Evolutionary conservation across 2,329 filamentous ascomycete species (phyloP), one percentile per base, ranked within the genome.

Genomic region (Berkeleyomyces basicola): DNA sequence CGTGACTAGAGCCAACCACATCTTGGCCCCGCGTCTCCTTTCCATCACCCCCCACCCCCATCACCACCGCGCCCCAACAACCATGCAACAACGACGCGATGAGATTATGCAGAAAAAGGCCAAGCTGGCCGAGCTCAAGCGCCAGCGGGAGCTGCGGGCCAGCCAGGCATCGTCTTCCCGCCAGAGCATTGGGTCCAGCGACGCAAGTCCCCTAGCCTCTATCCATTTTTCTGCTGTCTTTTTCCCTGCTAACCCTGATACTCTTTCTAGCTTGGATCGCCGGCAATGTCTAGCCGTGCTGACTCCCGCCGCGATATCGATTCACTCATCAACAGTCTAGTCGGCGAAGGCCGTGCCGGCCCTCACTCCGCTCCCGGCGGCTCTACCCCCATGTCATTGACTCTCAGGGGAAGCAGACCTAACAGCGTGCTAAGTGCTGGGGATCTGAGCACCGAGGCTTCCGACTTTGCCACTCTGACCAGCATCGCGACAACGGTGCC

Each of bases 41-140:
- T 39, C 51, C 33, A 16, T 7, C 36, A 55, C 7, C 49, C 40
- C 33, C 43, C 14, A 36, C 39, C 33, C 33, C 37, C 16, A 62
- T 36, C 43, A 40, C 47, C 39, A 57, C 11, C 47, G 44, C 59
- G 14, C 36, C 33, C 7, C 23, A 60, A 33, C 7, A 23, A 59
- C 11, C 42, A 65, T 65, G 79, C 83, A 86, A 76, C 86, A 91
- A 79, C 87, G 91, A 70, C 87, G 90, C 78, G 90, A 96, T 78
- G 93, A 99, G 78, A 96, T 99, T 68, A 79, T 93, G 69, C 91
- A 90, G 68, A 99, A 99, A 78, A 92, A 89, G 79, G 92, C 91
- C 66, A 96, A 93, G 79, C 89, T 99, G 70, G 91, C 89, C 59
- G 93, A 97, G 80, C 82, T 99, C 67, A 96, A 96, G 77, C 84